Conservation (phyloP, 208 protist species). For the Trypanosoma rangeli region DNA sequence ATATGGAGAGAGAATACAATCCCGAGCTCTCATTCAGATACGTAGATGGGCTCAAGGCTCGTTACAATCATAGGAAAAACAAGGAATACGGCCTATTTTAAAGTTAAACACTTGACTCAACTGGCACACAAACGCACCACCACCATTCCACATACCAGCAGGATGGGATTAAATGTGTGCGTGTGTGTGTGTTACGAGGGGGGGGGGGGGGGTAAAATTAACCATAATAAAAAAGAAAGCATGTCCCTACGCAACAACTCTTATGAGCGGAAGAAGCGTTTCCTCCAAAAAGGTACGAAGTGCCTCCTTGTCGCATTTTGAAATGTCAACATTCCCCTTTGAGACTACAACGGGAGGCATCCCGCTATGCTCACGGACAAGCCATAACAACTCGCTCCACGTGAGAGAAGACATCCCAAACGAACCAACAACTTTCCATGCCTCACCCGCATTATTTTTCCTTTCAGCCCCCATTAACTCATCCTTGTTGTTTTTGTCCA, state of each 20-base stretch:
- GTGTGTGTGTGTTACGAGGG: not conserved
- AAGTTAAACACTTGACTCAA: too few relatives aligned
- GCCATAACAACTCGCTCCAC: slow-evolving; percentile 61
- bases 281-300: slow-evolving; percentile 34
- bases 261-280: slow-evolving; percentile 41
- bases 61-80: not conserved
- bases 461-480: not conserved
- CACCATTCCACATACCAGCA: too few relatives aligned
- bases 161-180: too few relatives aligned
- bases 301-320: slow-evolving; percentile 31
- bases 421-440: slow-evolving; percentile 38
- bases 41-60: not conserved
- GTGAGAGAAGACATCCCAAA: slow-evolving; percentile 37
- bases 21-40: too few relatives aligned
- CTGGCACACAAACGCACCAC: too few relatives aligned
- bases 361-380: slow-evolving; percentile 42
- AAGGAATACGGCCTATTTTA: not conserved
- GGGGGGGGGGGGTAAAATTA: not conserved
- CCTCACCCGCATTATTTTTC: slow-evolving; percentile 4
- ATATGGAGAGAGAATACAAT: too few relatives aligned
- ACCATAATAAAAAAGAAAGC: slow-evolving; percentile 15
- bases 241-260: slow-evolving; percentile 23
- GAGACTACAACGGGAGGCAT: slow-evolving; percentile 56
- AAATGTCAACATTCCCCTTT: slow-evolving; percentile 34
- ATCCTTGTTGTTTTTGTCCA: slow-evolving; percentile 8